Conservation (phyloP, 2,329 filamentous ascomycete species). For the Colletotrichum tabaci region DNA sequence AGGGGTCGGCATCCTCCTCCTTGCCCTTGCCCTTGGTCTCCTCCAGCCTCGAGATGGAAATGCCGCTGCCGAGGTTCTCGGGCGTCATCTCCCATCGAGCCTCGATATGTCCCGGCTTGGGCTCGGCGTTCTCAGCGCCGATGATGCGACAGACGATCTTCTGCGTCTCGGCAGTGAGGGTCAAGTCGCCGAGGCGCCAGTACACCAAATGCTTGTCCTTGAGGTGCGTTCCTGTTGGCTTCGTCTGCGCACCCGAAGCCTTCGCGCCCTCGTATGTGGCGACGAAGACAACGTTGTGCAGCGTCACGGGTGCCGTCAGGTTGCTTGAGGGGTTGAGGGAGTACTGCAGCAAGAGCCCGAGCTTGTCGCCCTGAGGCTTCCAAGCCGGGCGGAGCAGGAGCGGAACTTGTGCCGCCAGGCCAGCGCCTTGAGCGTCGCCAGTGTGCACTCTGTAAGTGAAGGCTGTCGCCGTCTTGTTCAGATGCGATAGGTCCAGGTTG, state of each 20-base stretch:
- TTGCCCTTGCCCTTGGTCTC: conserved; percentile 67
- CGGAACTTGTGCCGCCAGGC: conserved; percentile 74
- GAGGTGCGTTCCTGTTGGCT: conserved; percentile 83
- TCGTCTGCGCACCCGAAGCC: conserved; percentile 80
- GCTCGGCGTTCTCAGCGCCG: conserved; percentile 78
- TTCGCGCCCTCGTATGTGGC: conserved; percentile 78
- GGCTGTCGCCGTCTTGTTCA: conserved; percentile 82
- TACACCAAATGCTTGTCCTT: conserved; percentile 84
- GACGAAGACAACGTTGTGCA: conserved; percentile 82
- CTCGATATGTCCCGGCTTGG: conserved; percentile 83
- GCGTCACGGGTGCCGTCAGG: conserved; percentile 58
- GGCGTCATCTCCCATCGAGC: conserved; percentile 80
- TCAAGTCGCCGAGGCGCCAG: conserved; percentile 85
- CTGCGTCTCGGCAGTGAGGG: conserved; percentile 74
- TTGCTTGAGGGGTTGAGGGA: conserved; percentile 81
- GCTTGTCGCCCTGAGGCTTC: conserved; percentile 87
- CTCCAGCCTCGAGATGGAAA: conserved; percentile 74
- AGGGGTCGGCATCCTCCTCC: conserved; percentile 74
- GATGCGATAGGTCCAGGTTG: conserved; percentile 78
- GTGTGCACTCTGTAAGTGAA: conserved; percentile 94
- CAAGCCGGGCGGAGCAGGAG: conserved; percentile 82
- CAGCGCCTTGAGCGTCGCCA: conserved; percentile 66
- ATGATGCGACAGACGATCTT: conserved; percentile 88
- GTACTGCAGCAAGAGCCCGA: conserved; percentile 90
- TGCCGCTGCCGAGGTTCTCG: conserved; percentile 69